Evolutionary conservation across 2,329 filamentous ascomycete genomes (phyloP).

Genomic region (Fusarium oxysporum): DNA sequence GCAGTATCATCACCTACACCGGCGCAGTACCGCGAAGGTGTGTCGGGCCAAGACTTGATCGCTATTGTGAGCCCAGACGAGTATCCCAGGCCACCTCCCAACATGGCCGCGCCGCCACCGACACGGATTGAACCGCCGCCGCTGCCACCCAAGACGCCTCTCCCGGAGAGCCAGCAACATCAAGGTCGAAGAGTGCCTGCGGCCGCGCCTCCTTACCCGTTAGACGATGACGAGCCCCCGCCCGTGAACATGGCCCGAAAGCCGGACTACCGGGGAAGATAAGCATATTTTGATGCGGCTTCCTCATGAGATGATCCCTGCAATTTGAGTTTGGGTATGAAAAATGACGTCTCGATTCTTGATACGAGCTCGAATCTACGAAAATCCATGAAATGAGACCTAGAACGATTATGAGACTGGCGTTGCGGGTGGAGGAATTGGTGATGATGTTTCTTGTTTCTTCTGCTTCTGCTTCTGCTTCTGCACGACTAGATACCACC

Average conservation of each 20-base stretch:
- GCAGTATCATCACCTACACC: conserved; percentile 68
- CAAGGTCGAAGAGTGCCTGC: conserved; percentile 50
- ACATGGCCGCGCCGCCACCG: conserved; percentile 48
- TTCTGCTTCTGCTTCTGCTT: conserved; percentile 25
- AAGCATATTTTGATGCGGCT: not conserved
- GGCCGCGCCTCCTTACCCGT: conserved; percentile 77
- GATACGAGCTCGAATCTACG: not conserved
- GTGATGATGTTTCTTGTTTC: conserved; percentile 13
- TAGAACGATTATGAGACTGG: conserved; percentile 19
- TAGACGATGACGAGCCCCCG: conserved; percentile 84
- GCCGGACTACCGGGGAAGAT: conserved; percentile 73
- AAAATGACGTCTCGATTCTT: not conserved
- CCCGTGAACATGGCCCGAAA: conserved; percentile 88
- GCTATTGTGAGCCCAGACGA: conserved; percentile 71
- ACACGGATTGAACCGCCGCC: conserved; percentile 72
- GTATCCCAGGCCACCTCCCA: conserved; percentile 56
- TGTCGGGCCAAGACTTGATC: conserved; percentile 75
- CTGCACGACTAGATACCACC: conserved; percentile 41
- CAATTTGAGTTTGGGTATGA: not conserved
- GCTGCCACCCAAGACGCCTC: conserved; percentile 80
- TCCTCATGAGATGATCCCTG: not conserved
- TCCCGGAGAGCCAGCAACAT: conserved; percentile 62
- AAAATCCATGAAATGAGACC: conserved; percentile 1
- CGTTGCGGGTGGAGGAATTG: conserved; percentile 18
- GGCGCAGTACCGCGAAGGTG: conserved; percentile 65